Conservation (phyloP, 139 green algal species). For the Haematococcus sp. region DNA sequence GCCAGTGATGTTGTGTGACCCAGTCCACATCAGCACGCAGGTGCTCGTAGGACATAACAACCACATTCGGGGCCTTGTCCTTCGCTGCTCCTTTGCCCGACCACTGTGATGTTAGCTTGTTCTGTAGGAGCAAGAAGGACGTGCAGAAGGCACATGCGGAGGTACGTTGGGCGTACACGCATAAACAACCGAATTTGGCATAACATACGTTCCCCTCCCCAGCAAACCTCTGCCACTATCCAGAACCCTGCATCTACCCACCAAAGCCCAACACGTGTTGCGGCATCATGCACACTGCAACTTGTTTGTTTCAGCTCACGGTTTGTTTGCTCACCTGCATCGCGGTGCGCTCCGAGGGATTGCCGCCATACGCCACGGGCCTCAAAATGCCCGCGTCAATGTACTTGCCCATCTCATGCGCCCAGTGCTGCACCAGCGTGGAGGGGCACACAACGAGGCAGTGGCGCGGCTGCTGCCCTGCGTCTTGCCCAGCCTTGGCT, state of each 20-base stretch:
- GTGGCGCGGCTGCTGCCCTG: neutral
- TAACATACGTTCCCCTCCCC: no score
- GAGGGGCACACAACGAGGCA: constrained; percentile 91
- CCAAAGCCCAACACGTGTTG: no score
- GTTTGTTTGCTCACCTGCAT: constrained; percentile 17
- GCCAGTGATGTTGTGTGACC: constrained; percentile 60
- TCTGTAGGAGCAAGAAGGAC: neutral
- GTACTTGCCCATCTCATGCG: constrained; percentile 80
- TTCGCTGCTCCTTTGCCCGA: neutral
- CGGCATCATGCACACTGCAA: no score
- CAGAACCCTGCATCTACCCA: no score
- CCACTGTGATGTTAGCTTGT: neutral
- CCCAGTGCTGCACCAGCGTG: constrained; percentile 94
- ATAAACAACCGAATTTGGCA: no score
- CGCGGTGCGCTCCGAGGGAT: constrained; percentile 36
- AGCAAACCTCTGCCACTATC: no score
- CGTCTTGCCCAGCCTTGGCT: constrained; percentile 2
- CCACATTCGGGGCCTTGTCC: constrained; percentile 50
- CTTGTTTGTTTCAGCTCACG: no score
- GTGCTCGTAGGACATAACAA: constrained; percentile 90
- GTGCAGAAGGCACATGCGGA: no score
- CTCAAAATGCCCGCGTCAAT: constrained; percentile 53
- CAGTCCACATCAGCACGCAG: constrained; percentile 81
- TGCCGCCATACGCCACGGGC: constrained; percentile 68
- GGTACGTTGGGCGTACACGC: no score